Conservation (phyloP, 306 rosid genomes). For the Cucurbita pepo region DNA sequence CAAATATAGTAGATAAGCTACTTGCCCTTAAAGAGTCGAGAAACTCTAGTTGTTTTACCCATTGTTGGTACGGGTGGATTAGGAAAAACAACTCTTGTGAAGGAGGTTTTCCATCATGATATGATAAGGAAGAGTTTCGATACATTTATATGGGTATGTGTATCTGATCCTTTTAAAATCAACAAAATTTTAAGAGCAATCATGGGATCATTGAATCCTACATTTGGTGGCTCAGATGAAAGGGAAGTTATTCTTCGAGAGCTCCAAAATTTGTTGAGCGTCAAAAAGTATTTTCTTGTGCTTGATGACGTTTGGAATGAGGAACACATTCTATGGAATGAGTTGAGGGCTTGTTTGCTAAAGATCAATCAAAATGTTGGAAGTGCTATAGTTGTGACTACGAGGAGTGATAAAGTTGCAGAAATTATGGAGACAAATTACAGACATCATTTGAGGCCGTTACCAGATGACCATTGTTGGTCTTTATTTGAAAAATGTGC, state of each 20-base stretch:
- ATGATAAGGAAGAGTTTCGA: background rate
- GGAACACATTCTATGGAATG: background rate
- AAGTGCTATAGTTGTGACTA: background rate
- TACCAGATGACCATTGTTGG: constrained; percentile 5
- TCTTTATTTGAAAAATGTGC: background rate
- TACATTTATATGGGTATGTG: constrained; percentile 12
- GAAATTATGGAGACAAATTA: constrained; percentile 1
- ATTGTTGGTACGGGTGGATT: constrained; percentile 15
- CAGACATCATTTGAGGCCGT: background rate
- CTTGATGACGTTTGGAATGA: constrained; percentile 21
- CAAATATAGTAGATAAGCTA: background rate
- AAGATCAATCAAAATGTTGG: background rate
- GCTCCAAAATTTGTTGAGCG: background rate
- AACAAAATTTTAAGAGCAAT: constrained; percentile 1
- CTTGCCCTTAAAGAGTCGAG: too few relatives aligned
- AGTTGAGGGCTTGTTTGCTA: background rate
- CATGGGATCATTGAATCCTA: background rate
- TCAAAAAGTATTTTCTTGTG: constrained; percentile 7
- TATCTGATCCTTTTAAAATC: constrained; percentile 1
- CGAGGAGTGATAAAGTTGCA: constrained; percentile 5
- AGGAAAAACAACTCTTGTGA: constrained; percentile 11
- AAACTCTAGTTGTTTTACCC: background rate
- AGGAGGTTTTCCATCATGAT: constrained; percentile 1
- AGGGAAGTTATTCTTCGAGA: background rate
- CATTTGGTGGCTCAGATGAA: background rate